Evolutionary conservation across 108 stramenopile species (phyloP), one percentile per base, ranked within the genome.

Genomic region (Nitzschia sp.): DNA sequence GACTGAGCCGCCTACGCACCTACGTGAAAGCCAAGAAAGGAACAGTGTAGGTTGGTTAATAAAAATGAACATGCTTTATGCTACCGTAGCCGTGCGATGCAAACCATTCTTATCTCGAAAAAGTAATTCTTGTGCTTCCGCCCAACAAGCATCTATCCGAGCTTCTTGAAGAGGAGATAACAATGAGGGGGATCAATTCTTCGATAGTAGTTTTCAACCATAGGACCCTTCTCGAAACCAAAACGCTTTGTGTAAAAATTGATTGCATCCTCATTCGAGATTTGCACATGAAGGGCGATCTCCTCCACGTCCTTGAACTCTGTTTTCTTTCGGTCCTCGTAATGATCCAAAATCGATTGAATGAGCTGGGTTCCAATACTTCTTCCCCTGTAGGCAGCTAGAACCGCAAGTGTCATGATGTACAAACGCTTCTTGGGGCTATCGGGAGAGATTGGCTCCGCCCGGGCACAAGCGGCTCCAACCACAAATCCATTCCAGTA

Each of bases 171-270:
- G 69, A 99, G 80, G 21, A 96, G 65, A 67, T 90, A 96, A 78
- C 97, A 98, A 83, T 97, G 81, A 0, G 97, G 95, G 5, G 97
- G 97, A 75, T 99, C 96, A 65, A 99, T 96, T 41, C 97, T 77
- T 69, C 93, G 90, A 67, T 99, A 99, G 67, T 99, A 99, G 63
- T 96, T 95, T 60, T 93, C 85, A 26, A 98, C 94, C 58, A 88
- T 81, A 53, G 85, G 94, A 38, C 83, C 90, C 69, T 92, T 83
- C 65, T 81, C 86, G 76, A 98, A 98, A 12, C 89, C 93, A 82
- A 95, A 93, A 40, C 74, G 67, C 17, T 83, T 75, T 42, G 75
- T 75, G 69, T 99, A 99, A 80, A 99, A 99, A 9, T 79, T 67
- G 24, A 95, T 91, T 17, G 97, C 98, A 63, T 94, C 98, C 7